Base-by-base conservation (phyloP, 2,329 filamentous ascomycete species). In the Epichloe aotearoae region DNA sequence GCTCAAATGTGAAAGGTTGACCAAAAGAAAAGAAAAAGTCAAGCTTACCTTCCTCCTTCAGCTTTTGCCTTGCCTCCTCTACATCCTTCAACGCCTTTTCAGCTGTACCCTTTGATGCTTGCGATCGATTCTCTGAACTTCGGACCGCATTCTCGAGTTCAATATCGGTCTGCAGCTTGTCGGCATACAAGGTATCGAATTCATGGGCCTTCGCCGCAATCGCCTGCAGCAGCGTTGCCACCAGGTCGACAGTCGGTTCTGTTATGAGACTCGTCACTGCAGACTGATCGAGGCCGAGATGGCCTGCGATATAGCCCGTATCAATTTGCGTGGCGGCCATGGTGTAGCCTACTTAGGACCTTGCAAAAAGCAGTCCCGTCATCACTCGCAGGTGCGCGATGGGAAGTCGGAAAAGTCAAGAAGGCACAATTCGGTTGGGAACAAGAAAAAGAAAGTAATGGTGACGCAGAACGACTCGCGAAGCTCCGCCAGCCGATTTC, bases 111-210 rank as follows among this genome's bases (percentile, higher is more conserved):
- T 93, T 95, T 64, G 93, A 81, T 8, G 83, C 80, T 62, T 91
- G 88, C 57, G 83, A 83, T 67, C 89, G 86, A 23, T 84, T 82
- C 64, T 97, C 91, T 53, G 85, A 84, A 57, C 80, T 86, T 59
- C 89, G 84, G 46, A 95, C 84, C 17, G 84, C 85, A 66, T 88
- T 93, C 66, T 98, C 93, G 7, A 97, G 78, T 71, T 97, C 90
- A 43, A 98, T 93, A 61, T 95, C 88, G 44, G 87, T 73, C 58
- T 88, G 84, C 43, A 96, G 76, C 70, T 96, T 97, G 57, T 95
- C 87, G 10, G 91, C 84, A 59, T 84, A 88, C 40, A 95, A 71
- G 39, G 82, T 78, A 63, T 95, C 88, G 60, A 80, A 84, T 61
- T 95, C 88, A 60, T 83, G 86, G 37, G 87, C 88, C 66, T 93